Evolutionary conservation across 2,329 filamentous ascomycete genomes (phyloP).

Genomic region (Cladorrhinum sp.): DNA sequence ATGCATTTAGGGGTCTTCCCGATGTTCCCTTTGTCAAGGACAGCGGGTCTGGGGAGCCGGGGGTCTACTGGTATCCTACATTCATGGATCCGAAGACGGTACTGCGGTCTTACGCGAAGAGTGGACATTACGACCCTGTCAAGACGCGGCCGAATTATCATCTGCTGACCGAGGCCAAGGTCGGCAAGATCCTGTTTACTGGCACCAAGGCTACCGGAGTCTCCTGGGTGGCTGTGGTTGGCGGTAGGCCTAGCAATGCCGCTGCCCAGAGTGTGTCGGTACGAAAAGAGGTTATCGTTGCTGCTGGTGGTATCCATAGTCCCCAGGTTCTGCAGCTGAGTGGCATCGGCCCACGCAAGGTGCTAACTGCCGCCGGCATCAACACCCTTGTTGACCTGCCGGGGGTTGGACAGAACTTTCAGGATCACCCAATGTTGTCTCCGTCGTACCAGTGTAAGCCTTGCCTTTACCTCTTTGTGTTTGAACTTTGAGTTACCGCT

Average conservation of each 20-base stretch:
- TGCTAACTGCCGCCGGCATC: slow-evolving; percentile 44
- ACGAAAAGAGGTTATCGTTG: slow-evolving; percentile 40
- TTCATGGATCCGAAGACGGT: slow-evolving; percentile 39
- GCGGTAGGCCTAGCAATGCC: neutral
- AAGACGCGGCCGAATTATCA: slow-evolving; percentile 23
- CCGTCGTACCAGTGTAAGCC: slow-evolving; percentile 19
- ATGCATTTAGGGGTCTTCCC: slow-evolving; percentile 38
- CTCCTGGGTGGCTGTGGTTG: slow-evolving; percentile 12
- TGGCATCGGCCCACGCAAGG: slow-evolving; percentile 37
- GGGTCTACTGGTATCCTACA: slow-evolving; percentile 42
- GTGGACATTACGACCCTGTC: slow-evolving; percentile 33
- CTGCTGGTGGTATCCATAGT: slow-evolving; percentile 42
- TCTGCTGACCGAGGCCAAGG: slow-evolving; percentile 21
- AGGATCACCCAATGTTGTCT: slow-evolving; percentile 36
- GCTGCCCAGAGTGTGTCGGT: slow-evolving; percentile 19
- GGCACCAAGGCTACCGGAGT: slow-evolving; percentile 23
- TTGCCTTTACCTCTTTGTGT: neutral
- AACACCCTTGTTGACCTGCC: slow-evolving; percentile 53
- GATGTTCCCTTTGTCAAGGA: slow-evolving; percentile 39
- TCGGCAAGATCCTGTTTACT: slow-evolving; percentile 19
- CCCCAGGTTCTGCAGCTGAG: slow-evolving; percentile 43
- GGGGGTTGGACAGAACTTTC: slow-evolving; percentile 54
- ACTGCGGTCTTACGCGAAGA: slow-evolving; percentile 39
- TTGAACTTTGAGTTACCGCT: no score
- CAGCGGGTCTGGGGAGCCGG: slow-evolving; percentile 38